Conservation (phyloP, 2,329 filamentous ascomycete genomes). For the Pseudocercospora pini-densiflorae region DNA sequence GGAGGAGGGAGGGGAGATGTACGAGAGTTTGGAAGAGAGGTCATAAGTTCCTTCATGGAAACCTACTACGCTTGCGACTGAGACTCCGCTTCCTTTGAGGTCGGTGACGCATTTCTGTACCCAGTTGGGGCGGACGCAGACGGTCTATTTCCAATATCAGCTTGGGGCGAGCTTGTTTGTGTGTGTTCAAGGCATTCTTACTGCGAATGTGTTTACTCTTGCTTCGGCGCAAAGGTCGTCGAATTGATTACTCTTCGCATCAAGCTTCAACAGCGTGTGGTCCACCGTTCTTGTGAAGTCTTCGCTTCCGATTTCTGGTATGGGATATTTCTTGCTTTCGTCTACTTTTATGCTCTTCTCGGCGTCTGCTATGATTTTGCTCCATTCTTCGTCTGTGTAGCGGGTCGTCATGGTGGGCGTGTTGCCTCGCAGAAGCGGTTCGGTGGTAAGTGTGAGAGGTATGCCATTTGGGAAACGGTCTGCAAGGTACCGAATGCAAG, state of each 20-base stretch:
- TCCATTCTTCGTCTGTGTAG: constrained; percentile 54
- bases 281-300: constrained; percentile 46
- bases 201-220: constrained; percentile 50
- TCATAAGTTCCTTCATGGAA: constrained; percentile 64
- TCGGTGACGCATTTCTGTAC: constrained; percentile 56
- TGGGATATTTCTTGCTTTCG: constrained; percentile 11
- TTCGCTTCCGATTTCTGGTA: constrained; percentile 14
- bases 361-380: constrained; percentile 45
- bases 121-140: constrained; percentile 61
- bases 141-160: constrained; percentile 45
- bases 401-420: constrained; percentile 39
- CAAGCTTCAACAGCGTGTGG: constrained; percentile 56
- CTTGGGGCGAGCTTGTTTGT: not conserved
- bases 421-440: not conserved
- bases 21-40: constrained; percentile 52
- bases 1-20: not conserved
- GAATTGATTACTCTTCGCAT: constrained; percentile 54
- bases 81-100: constrained; percentile 54
- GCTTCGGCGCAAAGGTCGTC: constrained; percentile 62
- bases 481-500: not conserved
- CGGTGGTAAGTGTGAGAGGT: not conserved
- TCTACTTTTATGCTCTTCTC: constrained; percentile 24
- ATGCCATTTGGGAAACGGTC: not conserved
- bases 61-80: constrained; percentile 62
- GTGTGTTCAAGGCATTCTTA: constrained; percentile 28